Conservation (phyloP, 352 stramenopile genomes). For the Globisporangium sylvaticum region DNA sequence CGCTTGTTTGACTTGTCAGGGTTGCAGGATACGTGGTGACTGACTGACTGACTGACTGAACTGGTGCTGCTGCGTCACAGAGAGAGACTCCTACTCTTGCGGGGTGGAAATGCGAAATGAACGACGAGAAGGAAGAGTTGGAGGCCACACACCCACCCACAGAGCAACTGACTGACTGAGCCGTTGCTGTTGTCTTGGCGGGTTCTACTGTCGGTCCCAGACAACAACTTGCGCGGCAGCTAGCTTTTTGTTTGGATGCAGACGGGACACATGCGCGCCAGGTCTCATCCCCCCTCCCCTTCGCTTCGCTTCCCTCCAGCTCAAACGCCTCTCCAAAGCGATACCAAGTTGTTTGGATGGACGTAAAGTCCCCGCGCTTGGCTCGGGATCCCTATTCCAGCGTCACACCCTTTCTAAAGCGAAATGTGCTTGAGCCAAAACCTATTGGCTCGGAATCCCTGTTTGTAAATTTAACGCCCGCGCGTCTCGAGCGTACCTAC, state of each 20-base stretch:
- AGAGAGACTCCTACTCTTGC: conserved; percentile 22
- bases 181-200: neutral
- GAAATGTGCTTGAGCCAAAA: too few species aligned
- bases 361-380: neutral
- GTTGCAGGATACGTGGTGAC: conserved; percentile 1
- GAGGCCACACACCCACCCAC: neutral
- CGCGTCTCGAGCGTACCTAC: too few species aligned
- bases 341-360: too few species aligned
- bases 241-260: neutral
- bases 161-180: neutral
- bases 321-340: too few species aligned
- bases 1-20: neutral
- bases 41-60: neutral
- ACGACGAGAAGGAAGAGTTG: conserved; percentile 12
- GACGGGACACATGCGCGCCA: neutral
- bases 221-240: neutral
- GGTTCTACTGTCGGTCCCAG: neutral
- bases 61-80: neutral
- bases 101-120: conserved; percentile 37
- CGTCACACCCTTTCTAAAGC: neutral
- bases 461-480: neutral
- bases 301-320: neutral
- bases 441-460: neutral
- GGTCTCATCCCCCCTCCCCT: neutral
- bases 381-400: neutral